These are phyloP conservation scores for Cystobasidium ongulense DNA, from an alignment of 768 basidiomycete species.

Conservation along the genomic window DNA sequence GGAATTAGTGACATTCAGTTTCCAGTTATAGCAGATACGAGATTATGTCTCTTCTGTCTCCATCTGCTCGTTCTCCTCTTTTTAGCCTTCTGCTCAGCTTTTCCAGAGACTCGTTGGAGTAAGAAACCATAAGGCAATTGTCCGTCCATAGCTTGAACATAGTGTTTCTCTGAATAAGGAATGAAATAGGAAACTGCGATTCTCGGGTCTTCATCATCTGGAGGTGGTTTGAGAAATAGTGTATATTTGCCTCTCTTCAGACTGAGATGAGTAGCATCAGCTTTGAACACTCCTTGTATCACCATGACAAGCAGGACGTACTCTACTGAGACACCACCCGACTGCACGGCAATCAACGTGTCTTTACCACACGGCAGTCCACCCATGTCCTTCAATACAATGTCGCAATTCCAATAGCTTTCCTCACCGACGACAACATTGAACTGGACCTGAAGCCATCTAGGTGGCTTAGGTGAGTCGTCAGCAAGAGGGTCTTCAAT, in stretches of 20 bases:
- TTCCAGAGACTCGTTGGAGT: neutral
- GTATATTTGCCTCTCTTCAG: constrained; percentile 8
- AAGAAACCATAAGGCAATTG: constrained; percentile 16
- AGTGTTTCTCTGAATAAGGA: constrained; percentile 11
- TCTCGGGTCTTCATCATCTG: constrained; percentile 10
- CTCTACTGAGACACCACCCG: constrained; percentile 8
- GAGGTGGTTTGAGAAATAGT: neutral
- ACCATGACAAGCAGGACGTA: too few relatives aligned
- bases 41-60: neutral
- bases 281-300: too few relatives aligned
- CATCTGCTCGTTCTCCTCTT: neutral
- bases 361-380: constrained; percentile 6
- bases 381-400: constrained; percentile 12
- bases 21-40: neutral
- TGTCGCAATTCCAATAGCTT: constrained; percentile 22
- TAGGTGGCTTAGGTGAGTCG: neutral
- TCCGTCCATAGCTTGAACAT: constrained; percentile 18
- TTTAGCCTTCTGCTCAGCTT: neutral
- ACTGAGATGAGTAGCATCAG: constrained; percentile 8
- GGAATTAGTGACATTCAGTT: too few relatives aligned
- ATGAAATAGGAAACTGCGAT: constrained; percentile 25
- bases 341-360: constrained; percentile 7
- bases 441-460: constrained; percentile 21
- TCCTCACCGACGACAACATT: constrained; percentile 22
- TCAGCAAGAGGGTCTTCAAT: constrained; percentile 7